Base-by-base conservation (phyloP, 495 filamentous ascomycete species). In the Sabuloglossum arenarium region DNA sequence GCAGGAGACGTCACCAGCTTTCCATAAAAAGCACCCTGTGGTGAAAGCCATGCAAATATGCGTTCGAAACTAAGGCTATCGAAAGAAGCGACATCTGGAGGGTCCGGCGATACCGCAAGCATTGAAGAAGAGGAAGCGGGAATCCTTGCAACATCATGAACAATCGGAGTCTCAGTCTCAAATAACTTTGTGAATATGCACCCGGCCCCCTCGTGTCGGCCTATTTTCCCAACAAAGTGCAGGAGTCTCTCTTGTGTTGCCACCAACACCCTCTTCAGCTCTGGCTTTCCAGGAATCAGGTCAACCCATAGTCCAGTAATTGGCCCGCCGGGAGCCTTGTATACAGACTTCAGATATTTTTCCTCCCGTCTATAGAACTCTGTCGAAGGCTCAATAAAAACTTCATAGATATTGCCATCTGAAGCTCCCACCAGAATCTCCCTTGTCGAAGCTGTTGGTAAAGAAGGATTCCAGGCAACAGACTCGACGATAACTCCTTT, bases 311-410 rank as follows among this genome's bases (percentile, higher is more conserved):
- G 61, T 12, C 91, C 91, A 16, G 81, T 85, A 29, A 96, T 75
- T 1, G 81, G 74, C 3, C 80, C 84, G 62, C 94, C 89, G 2
- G 78, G 75, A 12, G 82, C 69, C 62, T 84, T 88, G 64, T 87
- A 87, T 56, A 98, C 75, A 6, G 69, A 69, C 66, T 86, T 86
- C 39, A 91, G 68, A 66, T 94, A 96, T 67, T 84, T 88, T 69
- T 96, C 93, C 69, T 97, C 89, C 64, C 88, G 83, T 54, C 86
- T 76, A 67, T 94, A 95, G 68, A 95, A 96, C 65, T 96, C 90
- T 47, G 80, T 86, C 21, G 86, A 81, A 5, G 86, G 86, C 68
- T 98, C 91, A 59, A 98, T 86, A 67, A 85, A 96, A n/a, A 80
- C 83, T 66, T 98, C 91, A 66, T 95, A 96, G 39, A 98, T 75